Conservation (phyloP, 139 green algal species). For the Chlorella sp. region DNA sequence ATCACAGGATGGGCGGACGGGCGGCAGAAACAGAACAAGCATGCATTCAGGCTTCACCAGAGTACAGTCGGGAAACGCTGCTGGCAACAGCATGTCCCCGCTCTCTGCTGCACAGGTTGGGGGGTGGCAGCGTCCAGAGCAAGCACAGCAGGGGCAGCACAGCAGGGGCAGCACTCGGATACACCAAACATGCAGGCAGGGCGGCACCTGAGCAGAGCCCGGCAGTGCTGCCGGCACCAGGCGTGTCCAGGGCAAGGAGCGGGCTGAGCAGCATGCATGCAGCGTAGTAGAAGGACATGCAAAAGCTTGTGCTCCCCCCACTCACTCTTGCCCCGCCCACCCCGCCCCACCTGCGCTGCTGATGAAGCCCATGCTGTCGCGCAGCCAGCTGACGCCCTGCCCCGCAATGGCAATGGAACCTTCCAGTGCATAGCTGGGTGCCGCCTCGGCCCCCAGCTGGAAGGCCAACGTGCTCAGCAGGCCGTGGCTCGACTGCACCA, state of each 20-base stretch:
- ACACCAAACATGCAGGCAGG: no score
- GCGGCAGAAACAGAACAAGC: no score
- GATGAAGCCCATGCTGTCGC: conserved; percentile 88
- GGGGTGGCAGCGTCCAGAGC: no score
- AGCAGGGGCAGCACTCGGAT: no score
- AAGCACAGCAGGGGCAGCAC: no score
- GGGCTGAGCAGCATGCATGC: no score
- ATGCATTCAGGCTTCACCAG: background rate
- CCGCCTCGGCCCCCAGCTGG: conserved; percentile 75
- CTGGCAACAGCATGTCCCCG: no score
- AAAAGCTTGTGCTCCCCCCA: no score
- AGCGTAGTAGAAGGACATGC: no score
- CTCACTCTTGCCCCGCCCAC: background rate
- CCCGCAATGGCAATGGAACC: conserved; percentile 88
- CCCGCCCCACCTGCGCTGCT: conserved; percentile 22
- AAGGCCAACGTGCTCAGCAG: conserved; percentile 93
- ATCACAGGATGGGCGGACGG: background rate
- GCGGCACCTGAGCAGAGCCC: no score
- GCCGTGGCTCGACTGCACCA: conserved; percentile 82
- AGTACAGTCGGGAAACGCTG: background rate
- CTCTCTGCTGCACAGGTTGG: background rate
- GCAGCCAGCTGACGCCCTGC: conserved; percentile 85
- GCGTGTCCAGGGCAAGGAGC: no score
- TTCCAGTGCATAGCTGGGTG: conserved; percentile 89
- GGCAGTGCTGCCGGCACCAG: no score